phyloP scores from a whole-genome alignment of 768 basidiomycete species.

The Termitomyces sp. region DNA sequence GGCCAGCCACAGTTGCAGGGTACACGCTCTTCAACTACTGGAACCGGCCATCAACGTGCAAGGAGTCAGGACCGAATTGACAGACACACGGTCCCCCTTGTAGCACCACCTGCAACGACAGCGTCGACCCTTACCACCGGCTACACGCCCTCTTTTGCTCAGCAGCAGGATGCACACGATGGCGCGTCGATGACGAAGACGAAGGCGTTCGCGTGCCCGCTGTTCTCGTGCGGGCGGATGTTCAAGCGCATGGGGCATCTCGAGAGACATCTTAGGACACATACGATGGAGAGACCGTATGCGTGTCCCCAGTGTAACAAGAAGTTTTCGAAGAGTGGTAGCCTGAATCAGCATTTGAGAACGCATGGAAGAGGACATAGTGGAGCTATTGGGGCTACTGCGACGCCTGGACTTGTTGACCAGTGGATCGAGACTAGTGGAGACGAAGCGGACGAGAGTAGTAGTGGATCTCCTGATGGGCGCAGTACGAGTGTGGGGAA shows the following conservation, averaged over 20 bases:
- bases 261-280: slow-evolving; percentile 82
- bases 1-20: slow-evolving; percentile 14
- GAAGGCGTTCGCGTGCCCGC: slow-evolving; percentile 80
- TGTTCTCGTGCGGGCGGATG: slow-evolving; percentile 76
- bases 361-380: slow-evolving; percentile 52
- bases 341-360: no score
- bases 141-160: slow-evolving; percentile 23
- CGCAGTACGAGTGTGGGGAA: slow-evolving; percentile 17
- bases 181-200: slow-evolving; percentile 37
- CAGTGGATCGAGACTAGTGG: slow-evolving; percentile 16
- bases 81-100: slow-evolving; percentile 28
- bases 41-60: slow-evolving; percentile 18
- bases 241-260: slow-evolving; percentile 95
- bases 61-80: slow-evolving; percentile 30
- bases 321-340: slow-evolving; percentile 82
- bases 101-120: slow-evolving; percentile 13
- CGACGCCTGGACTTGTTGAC: slow-evolving; percentile 9
- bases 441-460: slow-evolving; percentile 21
- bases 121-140: slow-evolving; percentile 17
- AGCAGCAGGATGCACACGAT: slow-evolving; percentile 16
- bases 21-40: slow-evolving; percentile 11
- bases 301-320: slow-evolving; percentile 72
- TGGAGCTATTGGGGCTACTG: slow-evolving; percentile 6
- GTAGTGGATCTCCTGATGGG: slow-evolving; percentile 20
- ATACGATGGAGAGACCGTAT: slow-evolving; percentile 87